These are phyloP conservation scores for Saussurea involucrata DNA, from an alignment of 129 eudicot species.

Conservation along the genomic window DNA sequence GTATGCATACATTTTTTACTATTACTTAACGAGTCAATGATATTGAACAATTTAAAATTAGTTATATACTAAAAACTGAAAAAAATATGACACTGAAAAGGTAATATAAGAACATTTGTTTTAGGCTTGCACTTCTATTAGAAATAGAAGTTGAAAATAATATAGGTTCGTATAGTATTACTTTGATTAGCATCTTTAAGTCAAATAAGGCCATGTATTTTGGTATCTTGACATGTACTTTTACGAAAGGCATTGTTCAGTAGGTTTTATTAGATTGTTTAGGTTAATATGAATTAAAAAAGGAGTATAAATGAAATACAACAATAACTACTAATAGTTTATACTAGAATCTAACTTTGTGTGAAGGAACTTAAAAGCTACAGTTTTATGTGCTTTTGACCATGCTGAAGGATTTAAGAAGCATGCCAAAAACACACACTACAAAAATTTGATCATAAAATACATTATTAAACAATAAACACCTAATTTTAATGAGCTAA, in stretches of 20 bases:
- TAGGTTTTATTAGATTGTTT: neutral
- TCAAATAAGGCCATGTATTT: too few relatives aligned
- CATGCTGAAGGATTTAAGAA: neutral
- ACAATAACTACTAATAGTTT: neutral
- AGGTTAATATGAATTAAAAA: neutral
- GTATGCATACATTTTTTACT: too few relatives aligned
- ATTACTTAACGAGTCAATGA: too few relatives aligned
- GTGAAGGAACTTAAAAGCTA: neutral
- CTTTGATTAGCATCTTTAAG: neutral
- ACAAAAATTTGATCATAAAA: neutral
- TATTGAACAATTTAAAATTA: too few relatives aligned
- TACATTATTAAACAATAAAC: neutral
- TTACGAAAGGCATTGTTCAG: neutral
- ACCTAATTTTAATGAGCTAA: neutral
- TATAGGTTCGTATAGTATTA: neutral
- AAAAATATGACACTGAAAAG: too few relatives aligned
- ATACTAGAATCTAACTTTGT: neutral
- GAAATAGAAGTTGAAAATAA: neutral
- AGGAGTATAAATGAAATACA: neutral
- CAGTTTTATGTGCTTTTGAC: neutral
- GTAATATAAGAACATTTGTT: too few relatives aligned
- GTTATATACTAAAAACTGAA: too few relatives aligned
- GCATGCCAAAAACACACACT: neutral
- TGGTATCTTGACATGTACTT: too few relatives aligned
- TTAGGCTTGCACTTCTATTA: too few relatives aligned